A percentile compares a stretch with the other conserved stretches of the same genome.
Evolutionary conservation across 2,329 filamentous ascomycete species (phyloP).

Genomic region (Plenodomus biglobosus): DNA sequence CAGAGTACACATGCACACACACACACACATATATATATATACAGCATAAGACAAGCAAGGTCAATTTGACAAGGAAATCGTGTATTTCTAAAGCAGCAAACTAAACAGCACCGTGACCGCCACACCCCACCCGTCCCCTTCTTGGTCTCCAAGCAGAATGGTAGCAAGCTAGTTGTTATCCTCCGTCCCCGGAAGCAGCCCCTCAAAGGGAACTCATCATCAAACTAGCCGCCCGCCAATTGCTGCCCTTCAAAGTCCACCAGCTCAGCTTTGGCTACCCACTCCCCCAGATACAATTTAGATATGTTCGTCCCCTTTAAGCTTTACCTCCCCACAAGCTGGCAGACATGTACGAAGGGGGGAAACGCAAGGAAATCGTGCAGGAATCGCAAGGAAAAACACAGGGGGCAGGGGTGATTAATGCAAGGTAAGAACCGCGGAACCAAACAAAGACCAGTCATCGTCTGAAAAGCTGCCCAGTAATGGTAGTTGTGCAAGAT

Average conservation of each 20-base stretch:
- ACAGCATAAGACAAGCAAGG: not conserved
- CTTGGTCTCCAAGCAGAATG: conserved; percentile 22
- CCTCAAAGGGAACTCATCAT: conserved; percentile 15
- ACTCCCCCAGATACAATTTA: conserved; percentile 36
- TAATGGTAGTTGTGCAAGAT: conserved; percentile 29
- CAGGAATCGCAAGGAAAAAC: conserved; percentile 26
- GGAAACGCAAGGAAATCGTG: conserved; percentile 37
- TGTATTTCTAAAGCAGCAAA: conserved; percentile 17
- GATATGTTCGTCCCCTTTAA: conserved; percentile 41
- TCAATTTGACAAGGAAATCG: conserved; percentile 1
- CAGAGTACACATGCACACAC: too few relatives aligned
- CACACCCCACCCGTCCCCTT: conserved; percentile 5
- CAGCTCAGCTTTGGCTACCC: conserved; percentile 18
- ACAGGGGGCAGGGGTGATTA: conserved; percentile 38
- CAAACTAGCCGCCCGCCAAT: conserved; percentile 25
- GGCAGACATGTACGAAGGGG: conserved; percentile 44
- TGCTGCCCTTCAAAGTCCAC: conserved; percentile 20
- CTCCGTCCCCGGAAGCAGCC: conserved; percentile 34
- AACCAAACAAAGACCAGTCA: conserved; percentile 36
- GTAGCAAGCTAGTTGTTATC: conserved; percentile 29
- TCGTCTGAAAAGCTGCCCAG: conserved; percentile 29
- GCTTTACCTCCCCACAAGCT: conserved; percentile 47
- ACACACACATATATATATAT: too few relatives aligned
- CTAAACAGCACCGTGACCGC: conserved; percentile 13
- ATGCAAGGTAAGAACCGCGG: conserved; percentile 30